Percentiles rank a stretch among this genome's conserved stretches.
Evolutionary conservation across 1,284 basidiomycete species (phyloP).

Genomic region (Sphaerobolus stellatus): DNA sequence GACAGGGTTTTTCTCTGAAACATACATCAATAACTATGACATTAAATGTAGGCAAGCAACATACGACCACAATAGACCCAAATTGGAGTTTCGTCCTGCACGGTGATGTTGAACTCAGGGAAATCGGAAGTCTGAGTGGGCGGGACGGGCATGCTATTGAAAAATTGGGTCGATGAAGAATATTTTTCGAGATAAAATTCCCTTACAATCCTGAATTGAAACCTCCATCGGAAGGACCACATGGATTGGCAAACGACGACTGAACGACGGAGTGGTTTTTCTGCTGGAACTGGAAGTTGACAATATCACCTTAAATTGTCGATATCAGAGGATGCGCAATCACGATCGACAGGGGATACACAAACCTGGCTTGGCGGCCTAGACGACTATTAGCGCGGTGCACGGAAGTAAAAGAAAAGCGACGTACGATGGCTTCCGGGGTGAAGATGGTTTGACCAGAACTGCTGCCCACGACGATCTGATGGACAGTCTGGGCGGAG

Average conservation of each 20-base stretch:
- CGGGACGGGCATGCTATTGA: slow-evolving; percentile 48
- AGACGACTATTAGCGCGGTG: background rate
- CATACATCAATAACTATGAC: background rate
- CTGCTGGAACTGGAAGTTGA: slow-evolving; percentile 51
- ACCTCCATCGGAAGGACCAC: slow-evolving; percentile 47
- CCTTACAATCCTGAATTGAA: slow-evolving; percentile 61
- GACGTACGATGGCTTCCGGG: slow-evolving; percentile 54
- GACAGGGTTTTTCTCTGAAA: slow-evolving; percentile 28
- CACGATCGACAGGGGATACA: slow-evolving; percentile 37
- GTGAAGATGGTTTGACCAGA: slow-evolving; percentile 42
- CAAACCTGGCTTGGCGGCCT: slow-evolving; percentile 10
- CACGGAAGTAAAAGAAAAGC: background rate
- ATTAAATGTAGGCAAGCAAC: background rate
- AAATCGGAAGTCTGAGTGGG: slow-evolving; percentile 37
- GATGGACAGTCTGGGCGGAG: slow-evolving; percentile 41
- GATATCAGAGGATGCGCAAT: background rate
- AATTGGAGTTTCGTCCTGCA: slow-evolving; percentile 41
- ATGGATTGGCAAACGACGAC: slow-evolving; percentile 55
- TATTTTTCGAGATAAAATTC: background rate
- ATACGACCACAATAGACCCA: slow-evolving; percentile 45
- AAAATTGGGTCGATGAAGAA: slow-evolving; percentile 4
- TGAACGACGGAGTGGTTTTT: slow-evolving; percentile 59
- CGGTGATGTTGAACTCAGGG: slow-evolving; percentile 35
- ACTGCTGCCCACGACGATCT: slow-evolving; percentile 54
- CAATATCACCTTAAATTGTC: slow-evolving; percentile 46